Percentiles rank a stretch among this genome's conserved stretches.
Evolutionary conservation across 257 asterid species (phyloP).

Genomic region (Solanum stenotomum): DNA sequence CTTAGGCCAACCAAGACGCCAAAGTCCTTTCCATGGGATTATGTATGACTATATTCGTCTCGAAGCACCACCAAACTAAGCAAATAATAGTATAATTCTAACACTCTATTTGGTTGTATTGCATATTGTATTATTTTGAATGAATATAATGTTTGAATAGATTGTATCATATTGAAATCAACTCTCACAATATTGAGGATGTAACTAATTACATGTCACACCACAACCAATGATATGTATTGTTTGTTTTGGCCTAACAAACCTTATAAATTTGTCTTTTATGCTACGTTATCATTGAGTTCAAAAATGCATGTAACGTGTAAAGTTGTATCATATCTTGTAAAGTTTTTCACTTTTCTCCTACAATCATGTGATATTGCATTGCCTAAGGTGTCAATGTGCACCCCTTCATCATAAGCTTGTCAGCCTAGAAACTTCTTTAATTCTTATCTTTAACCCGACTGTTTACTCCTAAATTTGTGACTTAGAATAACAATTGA

Average conservation of each 20-base stretch:
- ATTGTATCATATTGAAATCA: background rate
- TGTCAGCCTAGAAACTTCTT: background rate
- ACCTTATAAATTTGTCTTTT: background rate
- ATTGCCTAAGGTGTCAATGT: no score
- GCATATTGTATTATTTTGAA: no score
- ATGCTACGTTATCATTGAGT: background rate
- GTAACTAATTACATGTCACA: background rate
- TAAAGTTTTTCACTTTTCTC: background rate
- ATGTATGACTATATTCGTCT: no score
- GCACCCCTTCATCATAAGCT: no score
- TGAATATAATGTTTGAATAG: background rate
- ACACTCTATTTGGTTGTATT: background rate
- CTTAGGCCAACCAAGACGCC: no score
- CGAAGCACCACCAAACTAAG: background rate
- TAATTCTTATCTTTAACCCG: no score
- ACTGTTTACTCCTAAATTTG: no score
- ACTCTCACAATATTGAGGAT: background rate
- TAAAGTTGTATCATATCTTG: background rate
- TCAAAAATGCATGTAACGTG: background rate
- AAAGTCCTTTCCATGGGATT: no score
- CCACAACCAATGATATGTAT: background rate
- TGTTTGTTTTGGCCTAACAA: background rate
- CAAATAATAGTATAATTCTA: background rate
- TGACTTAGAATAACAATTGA: no score
- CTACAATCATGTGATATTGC: background rate